Base-by-base conservation (phyloP, 768 basidiomycete genomes). In the Trametopsis cervina region DNA sequence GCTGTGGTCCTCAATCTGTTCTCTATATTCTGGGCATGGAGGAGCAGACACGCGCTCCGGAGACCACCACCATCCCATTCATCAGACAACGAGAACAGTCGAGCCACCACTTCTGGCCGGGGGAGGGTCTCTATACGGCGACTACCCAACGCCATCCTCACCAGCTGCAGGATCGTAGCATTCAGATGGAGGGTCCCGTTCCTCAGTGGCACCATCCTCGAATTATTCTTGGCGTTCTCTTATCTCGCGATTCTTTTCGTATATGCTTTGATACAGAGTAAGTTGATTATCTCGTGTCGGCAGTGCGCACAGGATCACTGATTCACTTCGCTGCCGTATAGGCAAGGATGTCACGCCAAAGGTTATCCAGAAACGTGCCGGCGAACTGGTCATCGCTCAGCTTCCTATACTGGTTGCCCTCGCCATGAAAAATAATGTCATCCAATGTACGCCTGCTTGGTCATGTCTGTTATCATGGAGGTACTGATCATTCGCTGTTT, bases 361-460 rank as follows among this genome's bases (percentile, higher is more conserved):
- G n/a, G 44, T 46, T 39, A 57, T 61, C 64, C 37, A 54, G 49
- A 39, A 55, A 58, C 27, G 59, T 57, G 53, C 73, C 2, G 73
- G 68, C 3, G 64, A 67, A 46, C 53, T 75, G 21, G 72, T 69
- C 1, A 65, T 70, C 15, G 63, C 61, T 23, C 73, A 79, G 56
- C 61, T 77, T 4, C 73, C 76, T 4, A 63, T 78, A 27, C 67
- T 78, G 40, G 71, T 78, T 4, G 71, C 71, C 9, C 64, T 80
- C 4, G 73, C 76, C 1, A 69, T 70, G 37, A 80, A 78, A 63
- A 80, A 80, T 58, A 78, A 76, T 50, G 52, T 74, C 24, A 50
- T 78, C 72, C 23, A 70, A 70, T 72, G 57, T 60, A 47, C 17
- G 46, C 40, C 15, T 10, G 10, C 33, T 35, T n/a, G 33, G 10